Evolutionary conservation across 768 basidiomycete genomes (phyloP).

Genomic region (Sporobolomyces roseus): DNA sequence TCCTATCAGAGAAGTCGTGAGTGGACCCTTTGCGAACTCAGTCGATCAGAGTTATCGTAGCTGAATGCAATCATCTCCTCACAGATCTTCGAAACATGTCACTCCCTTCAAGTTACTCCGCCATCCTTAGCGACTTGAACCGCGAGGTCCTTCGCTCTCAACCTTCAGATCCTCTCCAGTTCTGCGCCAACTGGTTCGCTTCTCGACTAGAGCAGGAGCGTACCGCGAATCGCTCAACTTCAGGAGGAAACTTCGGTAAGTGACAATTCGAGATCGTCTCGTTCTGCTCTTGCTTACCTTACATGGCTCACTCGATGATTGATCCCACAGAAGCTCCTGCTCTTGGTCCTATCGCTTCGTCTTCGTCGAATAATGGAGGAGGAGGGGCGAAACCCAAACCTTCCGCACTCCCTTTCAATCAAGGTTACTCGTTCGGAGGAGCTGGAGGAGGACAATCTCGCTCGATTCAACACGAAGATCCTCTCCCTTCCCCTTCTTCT

Average conservation of each 20-base stretch:
- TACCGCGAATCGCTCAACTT: conserved; percentile 61
- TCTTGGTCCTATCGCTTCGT: conserved; percentile 5
- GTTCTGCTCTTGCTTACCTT: too few relatives aligned
- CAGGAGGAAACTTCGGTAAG: conserved; percentile 48
- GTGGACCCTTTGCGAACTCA: too few relatives aligned
- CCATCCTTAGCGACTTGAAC: conserved; percentile 75
- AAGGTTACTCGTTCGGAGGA: conserved; percentile 44
- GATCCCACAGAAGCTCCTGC: neutral
- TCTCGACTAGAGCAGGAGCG: conserved; percentile 79
- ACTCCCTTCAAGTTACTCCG: conserved; percentile 68
- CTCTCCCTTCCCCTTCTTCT: conserved; percentile 34
- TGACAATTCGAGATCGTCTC: neutral
- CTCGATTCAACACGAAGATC: conserved; percentile 4
- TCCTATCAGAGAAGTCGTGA: too few relatives aligned
- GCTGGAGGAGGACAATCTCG: conserved; percentile 22
- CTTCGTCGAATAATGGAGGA: neutral
- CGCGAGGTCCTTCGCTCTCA: conserved; percentile 79
- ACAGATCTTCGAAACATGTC: too few relatives aligned
- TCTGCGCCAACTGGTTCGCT: conserved; percentile 84
- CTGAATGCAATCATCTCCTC: too few relatives aligned
- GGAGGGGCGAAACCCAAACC: conserved; percentile 18
- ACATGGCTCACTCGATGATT: too few relatives aligned
- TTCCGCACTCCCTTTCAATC: conserved; percentile 37
- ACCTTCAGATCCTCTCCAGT: conserved; percentile 83
- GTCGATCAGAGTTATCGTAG: too few relatives aligned